Evolutionary conservation across 2,329 filamentous ascomycete genomes (phyloP), one percentile per base, ranked within the genome.

Genomic region (Chaetothyriales sp.): DNA sequence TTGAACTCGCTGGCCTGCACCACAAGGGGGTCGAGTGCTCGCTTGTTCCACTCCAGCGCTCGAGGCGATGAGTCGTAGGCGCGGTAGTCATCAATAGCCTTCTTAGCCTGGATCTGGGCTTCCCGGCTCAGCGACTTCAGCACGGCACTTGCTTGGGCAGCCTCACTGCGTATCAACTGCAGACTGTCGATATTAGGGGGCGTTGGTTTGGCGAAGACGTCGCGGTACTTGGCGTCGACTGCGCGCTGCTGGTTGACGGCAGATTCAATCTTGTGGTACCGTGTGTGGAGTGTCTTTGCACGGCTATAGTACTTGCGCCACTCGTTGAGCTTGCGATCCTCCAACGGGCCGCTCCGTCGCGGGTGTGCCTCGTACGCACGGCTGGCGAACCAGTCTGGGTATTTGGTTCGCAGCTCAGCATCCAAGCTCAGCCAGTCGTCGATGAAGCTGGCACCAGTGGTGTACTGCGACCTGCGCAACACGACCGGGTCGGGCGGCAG

Each of bases 21-120:
- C 9, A 57, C 47, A 10, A 61, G 50, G 5, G 59, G 59, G 22
- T 61, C 53, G 18, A 43, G 20, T 43, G 50, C 39, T 26, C 58
- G 57, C 3, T 49, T 44, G 44, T 58, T 51, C 58, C 58, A 61
- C 12, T 47, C 32, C 18, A 60, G 44, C 22, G 54, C 48, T 9
- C 48, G 53, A 2, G 57, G 57, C 7, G 45, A 19, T 43, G 49
- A 46, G 44, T 57, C 51, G 39, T 48, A 51, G 5, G 52, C 55
- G 44, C 57, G 50, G 42, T 52, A 59, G 44, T 60, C 58, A 48
- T 61, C 59, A 32, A 58, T 52, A 18, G 50, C 55, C 44, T 59
- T 60, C 25, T 54, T 43, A 15, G 51, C 51, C n/a, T 49, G 52
- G 28, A 50, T 20, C 28, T 53, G 49, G 48, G 54, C 52, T 15